Conservation (phyloP, 1,284 basidiomycete genomes). For the Cutaneotrichosporon cavernicola region DNA sequence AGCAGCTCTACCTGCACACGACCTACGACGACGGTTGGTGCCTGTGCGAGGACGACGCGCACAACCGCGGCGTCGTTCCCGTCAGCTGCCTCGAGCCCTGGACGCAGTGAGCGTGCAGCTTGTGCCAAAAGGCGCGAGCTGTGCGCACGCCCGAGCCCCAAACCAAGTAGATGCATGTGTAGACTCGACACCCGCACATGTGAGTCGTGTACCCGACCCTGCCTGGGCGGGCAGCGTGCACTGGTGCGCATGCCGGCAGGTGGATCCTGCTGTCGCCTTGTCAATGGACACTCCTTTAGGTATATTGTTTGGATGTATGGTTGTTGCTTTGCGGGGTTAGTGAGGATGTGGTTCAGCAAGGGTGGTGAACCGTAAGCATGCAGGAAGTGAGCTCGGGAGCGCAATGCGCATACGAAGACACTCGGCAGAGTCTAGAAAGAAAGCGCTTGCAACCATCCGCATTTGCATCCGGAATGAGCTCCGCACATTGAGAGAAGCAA, state of each 20-base stretch:
- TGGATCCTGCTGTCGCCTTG: background rate
- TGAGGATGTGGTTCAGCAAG: too few relatives aligned
- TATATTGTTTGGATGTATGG: conserved; percentile 14
- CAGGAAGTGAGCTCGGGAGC: too few relatives aligned
- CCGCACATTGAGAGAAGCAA: too few relatives aligned
- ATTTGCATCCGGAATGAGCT: background rate
- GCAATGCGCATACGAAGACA: too few relatives aligned
- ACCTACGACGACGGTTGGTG: conserved; percentile 54
- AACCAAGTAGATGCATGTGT: background rate
- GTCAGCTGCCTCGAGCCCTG: conserved; percentile 49
- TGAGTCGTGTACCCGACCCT: background rate
- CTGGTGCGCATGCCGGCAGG: background rate
- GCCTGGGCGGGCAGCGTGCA: background rate
- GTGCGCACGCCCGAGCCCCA: background rate
- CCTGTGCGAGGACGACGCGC: conserved; percentile 48
- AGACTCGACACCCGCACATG: background rate
- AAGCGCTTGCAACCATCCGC: background rate
- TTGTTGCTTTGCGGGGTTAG: background rate
- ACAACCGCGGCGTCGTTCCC: conserved; percentile 50
- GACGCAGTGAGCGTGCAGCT: conserved; percentile 12
- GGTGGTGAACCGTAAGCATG: too few relatives aligned
- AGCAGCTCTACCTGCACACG: conserved; percentile 51
- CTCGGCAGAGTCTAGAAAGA: too few relatives aligned
- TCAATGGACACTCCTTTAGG: conserved; percentile 10
- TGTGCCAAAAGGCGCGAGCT: conserved; percentile 2